phyloP scores from a whole-genome alignment of 148 eudicot species.

The Fagopyrum esculentum region DNA sequence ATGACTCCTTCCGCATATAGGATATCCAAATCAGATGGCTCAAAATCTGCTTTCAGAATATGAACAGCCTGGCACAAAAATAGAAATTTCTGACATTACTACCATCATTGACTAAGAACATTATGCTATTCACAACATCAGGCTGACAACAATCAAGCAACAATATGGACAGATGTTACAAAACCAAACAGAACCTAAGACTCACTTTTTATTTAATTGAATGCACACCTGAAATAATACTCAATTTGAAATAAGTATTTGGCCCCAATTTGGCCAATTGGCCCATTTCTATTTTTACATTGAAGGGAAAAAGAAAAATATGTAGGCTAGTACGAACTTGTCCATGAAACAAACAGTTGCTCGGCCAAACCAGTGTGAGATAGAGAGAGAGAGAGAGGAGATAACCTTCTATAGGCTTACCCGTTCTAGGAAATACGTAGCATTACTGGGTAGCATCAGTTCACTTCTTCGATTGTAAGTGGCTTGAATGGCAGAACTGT shows the following conservation, averaged over 20 bases:
- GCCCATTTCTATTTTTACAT: background rate
- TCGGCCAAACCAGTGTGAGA: background rate
- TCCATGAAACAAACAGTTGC: background rate
- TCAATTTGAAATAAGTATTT: background rate
- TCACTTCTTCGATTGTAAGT: constrained; percentile 80
- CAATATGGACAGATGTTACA: background rate
- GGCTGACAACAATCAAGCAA: background rate
- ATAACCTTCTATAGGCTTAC: constrained; percentile 30
- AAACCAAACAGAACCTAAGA: background rate
- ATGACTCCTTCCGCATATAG: constrained; percentile 90
- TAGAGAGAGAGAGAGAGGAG: background rate
- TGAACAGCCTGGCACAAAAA: constrained; percentile 61
- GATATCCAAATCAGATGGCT: constrained; percentile 80
- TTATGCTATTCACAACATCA: background rate
- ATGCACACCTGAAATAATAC: background rate
- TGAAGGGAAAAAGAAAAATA: background rate
- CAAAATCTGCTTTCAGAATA: constrained; percentile 70
- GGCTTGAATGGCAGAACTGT: constrained; percentile 64
- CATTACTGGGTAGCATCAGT: constrained; percentile 57
- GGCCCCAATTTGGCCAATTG: background rate
- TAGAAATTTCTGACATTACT: background rate
- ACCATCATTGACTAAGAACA: no score
- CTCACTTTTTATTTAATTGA: background rate
- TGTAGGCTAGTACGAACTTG: background rate
- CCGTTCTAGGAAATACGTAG: constrained; percentile 87